Percentiles rank a stretch among this genome's conserved stretches.
These are phyloP conservation scores for Dictyostelium purpureum DNA, from an alignment of 78 protist species.

Conservation along the genomic window DNA sequence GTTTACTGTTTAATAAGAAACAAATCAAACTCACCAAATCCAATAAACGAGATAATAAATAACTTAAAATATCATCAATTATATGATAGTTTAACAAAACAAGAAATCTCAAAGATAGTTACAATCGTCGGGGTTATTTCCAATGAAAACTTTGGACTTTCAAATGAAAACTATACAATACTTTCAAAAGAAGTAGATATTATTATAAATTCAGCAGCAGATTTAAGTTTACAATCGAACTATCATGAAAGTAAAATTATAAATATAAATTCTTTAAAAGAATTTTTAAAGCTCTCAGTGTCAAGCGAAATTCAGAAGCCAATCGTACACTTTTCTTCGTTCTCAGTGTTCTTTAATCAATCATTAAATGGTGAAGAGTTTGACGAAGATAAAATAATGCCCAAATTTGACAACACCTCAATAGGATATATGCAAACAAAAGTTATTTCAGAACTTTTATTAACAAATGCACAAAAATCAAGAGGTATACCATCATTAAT, in stretches of 20 bases:
- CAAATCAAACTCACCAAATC: neutral
- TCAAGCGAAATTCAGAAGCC: neutral
- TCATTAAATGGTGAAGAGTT: neutral
- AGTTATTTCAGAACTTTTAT: conserved; percentile 10
- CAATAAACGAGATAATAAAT: neutral
- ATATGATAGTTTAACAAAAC: neutral
- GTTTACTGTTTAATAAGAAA: conserved; percentile 41
- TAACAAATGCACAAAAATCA: neutral
- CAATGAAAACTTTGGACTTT: neutral
- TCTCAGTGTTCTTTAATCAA: conserved; percentile 18
- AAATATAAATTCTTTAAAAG: neutral
- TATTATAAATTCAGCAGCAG: conserved; percentile 25
- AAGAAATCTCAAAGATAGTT: neutral
- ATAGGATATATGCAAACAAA: conserved; percentile 49
- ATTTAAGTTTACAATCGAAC: conserved; percentile 5
- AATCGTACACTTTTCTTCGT: conserved; percentile 21
- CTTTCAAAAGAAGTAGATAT: conserved; percentile 26
- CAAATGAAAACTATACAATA: neutral
- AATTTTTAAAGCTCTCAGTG: conserved; percentile 1
- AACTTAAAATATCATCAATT: neutral
- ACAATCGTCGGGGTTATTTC: neutral
- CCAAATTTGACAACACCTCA: neutral
- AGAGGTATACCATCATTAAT: neutral
- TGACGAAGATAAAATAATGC: neutral
- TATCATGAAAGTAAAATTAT: neutral